Evolutionary conservation across 2,329 filamentous ascomycete species (phyloP), one percentile per base, ranked within the genome.

Genomic region (Harringtonia aguacate): DNA sequence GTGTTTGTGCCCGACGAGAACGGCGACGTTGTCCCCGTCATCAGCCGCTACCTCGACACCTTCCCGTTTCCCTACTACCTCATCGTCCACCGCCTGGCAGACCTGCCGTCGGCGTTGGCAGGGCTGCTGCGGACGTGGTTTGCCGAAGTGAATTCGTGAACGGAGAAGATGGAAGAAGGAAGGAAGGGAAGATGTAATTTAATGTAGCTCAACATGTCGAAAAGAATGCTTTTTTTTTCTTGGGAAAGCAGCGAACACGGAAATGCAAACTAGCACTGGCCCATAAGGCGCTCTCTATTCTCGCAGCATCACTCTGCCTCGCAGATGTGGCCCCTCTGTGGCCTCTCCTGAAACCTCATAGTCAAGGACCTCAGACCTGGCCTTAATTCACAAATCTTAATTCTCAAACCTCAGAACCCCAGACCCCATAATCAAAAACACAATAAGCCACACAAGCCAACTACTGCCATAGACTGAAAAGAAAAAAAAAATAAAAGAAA

Each of bases 61-160:
- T 98, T 98, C 63, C 92, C 94, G 0, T 99, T 99, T 67, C 81
- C 84, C 61, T 98, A 95, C 67, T 99, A 97, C 61, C 67, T 98
- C 45, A 86, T 98, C 53, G 92, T 98, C 46, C 81, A 90, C 52
- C 80, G 97, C 66, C 80, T 98, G 39, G 81, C 84, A 56, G 92
- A 98, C 63, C 70, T 99, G 57, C 92, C 94, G 5, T 81, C 79
- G 29, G 89, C 95, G 36, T 63, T 99, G 63, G 86, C 88, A 14
- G 85, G 85, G 24, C 75, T 95, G 53, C 65, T 99, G 66, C 83
- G 90, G 65, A 94, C 94, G 52, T 98, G 94, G 94, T 95, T 99
- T 71, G 81, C 85, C 1, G 78, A 82, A 62, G 77, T 82, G 12
- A 41, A 41, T 33, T n/a, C 38, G 34, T 41, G 21, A 38, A 8